Base-by-base conservation (phyloP, 352 stramenopile species). In the Blastocystis hominis region DNA sequence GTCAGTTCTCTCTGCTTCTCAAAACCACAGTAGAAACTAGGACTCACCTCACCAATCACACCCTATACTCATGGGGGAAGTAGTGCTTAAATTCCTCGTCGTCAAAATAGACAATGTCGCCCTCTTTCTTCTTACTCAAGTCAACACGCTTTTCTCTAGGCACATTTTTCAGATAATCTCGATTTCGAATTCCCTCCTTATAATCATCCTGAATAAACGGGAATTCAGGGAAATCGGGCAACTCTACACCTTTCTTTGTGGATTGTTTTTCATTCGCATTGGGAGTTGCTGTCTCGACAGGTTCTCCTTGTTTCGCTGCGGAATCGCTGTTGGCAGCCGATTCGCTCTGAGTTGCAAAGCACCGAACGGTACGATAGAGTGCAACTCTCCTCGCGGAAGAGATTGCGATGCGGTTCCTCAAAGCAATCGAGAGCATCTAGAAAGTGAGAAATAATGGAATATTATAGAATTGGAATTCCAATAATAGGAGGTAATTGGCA, bases 11-110 rank as follows among this genome's bases (percentile, higher is more conserved):
- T 80, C 69, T 80, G 69, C 44, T 80, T 80, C 40, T 80, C 69
- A 80, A 80, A 80, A 36, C 69, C 69, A 40, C 36, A n/a, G 54
- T 80, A 80, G 42, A 80, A 80, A 61, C 69, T 80, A 80, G 20
- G 36, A 20, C 24, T 80, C 36, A 42, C 7, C 44, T 3, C 2
- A 17, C 34, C 15, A 6, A 64, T 15, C 2, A 3, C 0, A 63
- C 9, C 7, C 17, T 15, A 10, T 46, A 80, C 69, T 80, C 69
- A 61, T 80, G 69, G 13, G 69, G 69, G 24, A 80, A 80, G 42
- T 80, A 80, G 40, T 80, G 36, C 24, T 80, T 80, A 46, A 80
- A 80, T 80, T 80, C 69, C 20, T 80, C 69, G 40, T 80, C 69
- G 40, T 80, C 69, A 36, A 80, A 80, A 62, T 63, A 80, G 13